Base-by-base conservation (phyloP, 2,329 filamentous ascomycete species). In the Ambrosiella cleistominuta region DNA sequence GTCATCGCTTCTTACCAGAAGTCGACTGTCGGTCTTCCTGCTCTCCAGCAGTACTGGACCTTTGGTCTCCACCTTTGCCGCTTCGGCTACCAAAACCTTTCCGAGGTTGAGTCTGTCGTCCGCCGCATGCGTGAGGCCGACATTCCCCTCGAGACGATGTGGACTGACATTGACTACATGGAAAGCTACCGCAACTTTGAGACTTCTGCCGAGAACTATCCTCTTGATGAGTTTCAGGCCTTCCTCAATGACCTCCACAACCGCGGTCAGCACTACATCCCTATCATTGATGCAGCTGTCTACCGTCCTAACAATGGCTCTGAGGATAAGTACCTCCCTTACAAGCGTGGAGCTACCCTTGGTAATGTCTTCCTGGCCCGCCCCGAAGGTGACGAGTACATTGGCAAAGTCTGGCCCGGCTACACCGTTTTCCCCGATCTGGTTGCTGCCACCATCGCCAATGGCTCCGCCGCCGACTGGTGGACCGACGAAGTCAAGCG, bases 1-100 rank as follows among this genome's bases (percentile, higher is more conserved):
- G 81, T 89, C 27, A 86, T 81, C 13, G 80, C 79, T 66, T 76
- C 84, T 44, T 93, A 91, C 66, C 82, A 86, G 62, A 68, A 71
- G 59, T 81, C 77, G 57, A 78, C 82, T 1, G 73, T 83, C 56
- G 86, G 87, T 0, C 71, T 86, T 4, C 86, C 87, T 1, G 82
- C 82, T 0, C 82, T 91, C 80, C 84, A 90, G 66, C 82, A 86
- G 63, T 93, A 93, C 70, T 91, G 81, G 75, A 81, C 83, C 0
- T 80, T 94, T 61, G 88, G 88, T 0, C 91, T 78, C 66, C 88
- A 94, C 63, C 87, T 94, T 66, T 91, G 86, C 64, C 64, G 66
- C 56, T 68, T 87, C 82, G 88, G 87, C 0, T 93, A 93, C 66
- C 71, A 76, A 44, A 88, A 86, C 64, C 88, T 84, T 80, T 77